Evolutionary conservation across 139 green algal species (phyloP), one percentile per base, ranked within the genome.

Genomic region (Coelastrella sp.): DNA sequence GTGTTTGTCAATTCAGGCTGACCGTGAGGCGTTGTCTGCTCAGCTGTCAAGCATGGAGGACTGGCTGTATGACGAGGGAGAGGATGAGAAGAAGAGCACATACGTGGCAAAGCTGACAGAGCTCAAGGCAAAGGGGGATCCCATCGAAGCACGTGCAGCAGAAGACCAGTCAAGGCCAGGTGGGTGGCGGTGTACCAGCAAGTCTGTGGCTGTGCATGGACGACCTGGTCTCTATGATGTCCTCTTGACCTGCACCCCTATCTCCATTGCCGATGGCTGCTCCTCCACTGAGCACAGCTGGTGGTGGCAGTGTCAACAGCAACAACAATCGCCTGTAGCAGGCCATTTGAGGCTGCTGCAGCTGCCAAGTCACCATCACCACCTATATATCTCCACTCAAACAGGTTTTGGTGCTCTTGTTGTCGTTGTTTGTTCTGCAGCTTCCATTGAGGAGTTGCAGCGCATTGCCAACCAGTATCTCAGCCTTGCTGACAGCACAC

Each of bases 1-100:
- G 1, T 49, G 35, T 49, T 76, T 76, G 19, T 15, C 0, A 25
- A 17, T 4, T 4, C 85, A 90, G 87, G 93, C 88, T 5, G 96
- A 97, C 70, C 94, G 92, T 70, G 91, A 95, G 82, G 75, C 89
- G 24, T 93, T 99, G 63, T 87, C 84, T 56, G 75, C 91, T 19
- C 85, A 93, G 91, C 96, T 99, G 70, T 91, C 14, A 25, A 90
- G 85, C 60, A 95, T 93, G 84, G 97, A 99, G 95, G 97, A 99
- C 92, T 99, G 98, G 98, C 94, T 99, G 92, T 99, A 99, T 81
- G 98, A 99, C 7, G 98, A 99, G 78, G 98, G 98, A 11, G 98
- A 99, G 95, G 97, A 99, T 91, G 94, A 96, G 92, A 96, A 87
- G 68, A 99, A 99, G 93, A 95, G 93, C 17, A 97, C 98, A 72